Evolutionary conservation across 164 flowering plant species (phyloP).

Genomic region (Dillenia turbinata): DNA sequence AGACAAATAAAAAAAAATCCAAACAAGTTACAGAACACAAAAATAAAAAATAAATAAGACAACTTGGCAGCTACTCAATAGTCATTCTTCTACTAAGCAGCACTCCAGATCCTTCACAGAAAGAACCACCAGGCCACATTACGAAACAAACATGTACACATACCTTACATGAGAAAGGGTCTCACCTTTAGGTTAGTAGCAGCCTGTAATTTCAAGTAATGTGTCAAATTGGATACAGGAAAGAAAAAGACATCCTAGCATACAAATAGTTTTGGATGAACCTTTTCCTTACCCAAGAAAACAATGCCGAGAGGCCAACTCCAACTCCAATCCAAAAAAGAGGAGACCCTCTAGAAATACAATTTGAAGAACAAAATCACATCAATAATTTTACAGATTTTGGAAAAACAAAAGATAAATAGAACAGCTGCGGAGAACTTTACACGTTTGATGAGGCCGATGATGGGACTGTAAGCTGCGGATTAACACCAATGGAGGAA

Average conservation of each 20-base stretch:
- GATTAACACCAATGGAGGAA: conserved; percentile 68
- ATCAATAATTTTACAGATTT: background rate
- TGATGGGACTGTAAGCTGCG: conserved; percentile 49
- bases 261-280: background rate
- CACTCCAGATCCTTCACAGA: background rate
- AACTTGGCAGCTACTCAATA: background rate
- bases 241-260: background rate
- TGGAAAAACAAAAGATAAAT: background rate
- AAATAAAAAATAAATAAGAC: background rate
- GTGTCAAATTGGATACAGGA: conserved; percentile 8
- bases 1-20: too few species aligned
- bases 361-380: conserved; percentile 5
- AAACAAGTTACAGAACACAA: conserved; percentile 9
- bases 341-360: conserved; percentile 69
- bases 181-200: conserved; percentile 66
- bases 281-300: conserved; percentile 61
- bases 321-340: conserved; percentile 97
- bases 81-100: background rate
- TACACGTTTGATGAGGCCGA: conserved; percentile 60
- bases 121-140: background rate
- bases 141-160: background rate
- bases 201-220: conserved; percentile 38
- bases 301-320: conserved; percentile 86
- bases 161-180: conserved; percentile 15
- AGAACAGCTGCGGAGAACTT: conserved; percentile 1